phyloP scores from a whole-genome alignment of 2,329 filamentous ascomycete genomes.

The Trichoderma harzianum region DNA sequence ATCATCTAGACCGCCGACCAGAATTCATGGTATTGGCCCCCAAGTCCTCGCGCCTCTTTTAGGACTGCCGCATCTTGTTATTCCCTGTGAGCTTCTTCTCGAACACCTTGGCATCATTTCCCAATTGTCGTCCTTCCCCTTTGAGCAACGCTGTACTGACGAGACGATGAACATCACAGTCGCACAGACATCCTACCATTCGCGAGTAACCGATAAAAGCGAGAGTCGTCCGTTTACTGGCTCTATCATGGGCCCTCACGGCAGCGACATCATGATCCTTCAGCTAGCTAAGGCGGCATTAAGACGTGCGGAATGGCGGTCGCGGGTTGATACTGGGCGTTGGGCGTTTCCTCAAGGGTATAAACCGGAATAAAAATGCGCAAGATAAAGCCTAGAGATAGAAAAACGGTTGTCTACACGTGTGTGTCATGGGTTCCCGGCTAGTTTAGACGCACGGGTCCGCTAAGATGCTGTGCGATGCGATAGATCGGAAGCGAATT shows the following conservation, averaged over 20 bases:
- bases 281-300: constrained; percentile 30
- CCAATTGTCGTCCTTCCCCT: background rate
- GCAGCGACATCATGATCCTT: constrained; percentile 28
- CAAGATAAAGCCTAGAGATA: background rate
- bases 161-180: background rate
- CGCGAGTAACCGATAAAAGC: constrained; percentile 26
- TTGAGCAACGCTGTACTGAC: background rate
- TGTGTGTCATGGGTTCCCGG: background rate
- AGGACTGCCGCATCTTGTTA: constrained; percentile 30
- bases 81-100: constrained; percentile 33
- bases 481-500: background rate
- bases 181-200: constrained; percentile 28
- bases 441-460: background rate
- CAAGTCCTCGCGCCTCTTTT: constrained; percentile 31
- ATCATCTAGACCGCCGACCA: constrained; percentile 26
- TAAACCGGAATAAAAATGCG: background rate
- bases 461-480: background rate
- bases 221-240: constrained; percentile 33
- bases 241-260: constrained; percentile 29
- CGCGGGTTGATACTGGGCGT: constrained; percentile 29
- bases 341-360: constrained; percentile 28
- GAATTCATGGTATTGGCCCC: constrained; percentile 26
- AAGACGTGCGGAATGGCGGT: constrained; percentile 27
- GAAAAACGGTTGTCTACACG: background rate
- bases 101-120: background rate